Percentiles rank a stretch among this genome's conserved stretches.
These are phyloP conservation scores for Plasmodium coatneyi DNA, from an alignment of 169 alveolate genomes.

Conservation along the genomic window DNA sequence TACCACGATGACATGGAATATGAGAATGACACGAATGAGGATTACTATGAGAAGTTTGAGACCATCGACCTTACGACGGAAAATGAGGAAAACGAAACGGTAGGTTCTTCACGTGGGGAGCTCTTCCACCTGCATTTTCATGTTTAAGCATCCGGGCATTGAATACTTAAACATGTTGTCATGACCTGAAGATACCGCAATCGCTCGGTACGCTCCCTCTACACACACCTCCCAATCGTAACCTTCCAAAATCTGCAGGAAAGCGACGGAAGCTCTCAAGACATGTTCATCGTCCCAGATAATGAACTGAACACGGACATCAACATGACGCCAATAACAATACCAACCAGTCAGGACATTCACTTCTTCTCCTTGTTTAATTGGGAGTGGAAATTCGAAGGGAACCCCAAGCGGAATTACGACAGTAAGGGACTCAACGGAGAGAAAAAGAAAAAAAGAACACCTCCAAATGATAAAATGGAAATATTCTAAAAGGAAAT, in stretches of 20 bases:
- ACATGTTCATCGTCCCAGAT: slow-evolving; percentile 75
- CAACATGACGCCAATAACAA: slow-evolving; percentile 42
- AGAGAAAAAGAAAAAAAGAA: neutral
- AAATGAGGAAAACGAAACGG: slow-evolving; percentile 75
- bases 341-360: slow-evolving; percentile 67
- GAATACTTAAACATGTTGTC: neutral
- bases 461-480: neutral
- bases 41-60: slow-evolving; percentile 65
- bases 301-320: slow-evolving; percentile 61
- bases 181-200: neutral
- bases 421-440: slow-evolving; percentile 2
- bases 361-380: slow-evolving; percentile 60
- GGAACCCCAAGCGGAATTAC: slow-evolving; percentile 47
- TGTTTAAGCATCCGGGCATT: neutral
- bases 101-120: neutral
- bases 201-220: neutral
- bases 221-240: neutral
- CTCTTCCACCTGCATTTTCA: neutral
- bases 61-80: slow-evolving; percentile 69
- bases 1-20: slow-evolving; percentile 72
- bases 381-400: slow-evolving; percentile 75
- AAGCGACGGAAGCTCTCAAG: slow-evolving; percentile 75
- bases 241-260: slow-evolving; percentile 40
- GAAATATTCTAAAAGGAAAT: neutral
- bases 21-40: slow-evolving; percentile 73